Evolutionary conservation across 1,139 yeast genomes (phyloP).

Genomic region (Blastobotrys serpentis): DNA sequence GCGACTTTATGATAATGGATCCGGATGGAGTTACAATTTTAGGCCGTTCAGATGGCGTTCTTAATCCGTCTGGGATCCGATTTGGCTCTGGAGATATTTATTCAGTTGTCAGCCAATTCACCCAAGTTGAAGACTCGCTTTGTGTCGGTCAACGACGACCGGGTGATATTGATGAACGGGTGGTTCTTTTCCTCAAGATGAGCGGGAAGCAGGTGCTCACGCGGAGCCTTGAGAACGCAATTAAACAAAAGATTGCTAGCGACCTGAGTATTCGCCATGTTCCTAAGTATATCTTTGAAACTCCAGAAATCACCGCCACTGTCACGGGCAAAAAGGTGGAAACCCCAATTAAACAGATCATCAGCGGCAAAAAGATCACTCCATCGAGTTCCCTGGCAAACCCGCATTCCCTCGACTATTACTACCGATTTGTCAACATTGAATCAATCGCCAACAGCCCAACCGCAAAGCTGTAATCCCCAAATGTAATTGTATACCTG

Average conservation of each 20-base stretch:
- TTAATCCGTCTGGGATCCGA: conserved; percentile 9
- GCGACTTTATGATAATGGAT: conserved; percentile 2
- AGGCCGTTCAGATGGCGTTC: conserved; percentile 5
- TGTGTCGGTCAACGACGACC: conserved; percentile 7
- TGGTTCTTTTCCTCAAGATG: conserved; percentile 8
- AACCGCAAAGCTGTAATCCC: neutral
- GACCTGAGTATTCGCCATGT: conserved; percentile 7
- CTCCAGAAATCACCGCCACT: conserved; percentile 5
- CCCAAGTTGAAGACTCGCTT: conserved; percentile 1
- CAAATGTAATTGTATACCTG: neutral
- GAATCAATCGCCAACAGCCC: neutral
- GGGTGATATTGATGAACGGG: neutral
- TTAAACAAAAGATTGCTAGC: conserved; percentile 1
- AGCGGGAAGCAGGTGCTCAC: neutral
- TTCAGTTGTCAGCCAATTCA: conserved; percentile 1
- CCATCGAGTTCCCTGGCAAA: conserved; percentile 7
- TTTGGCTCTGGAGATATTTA: conserved; percentile 8
- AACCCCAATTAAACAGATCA: conserved; percentile 6
- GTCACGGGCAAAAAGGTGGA: conserved; percentile 9
- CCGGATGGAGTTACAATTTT: neutral
- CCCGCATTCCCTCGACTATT: conserved; percentile 7
- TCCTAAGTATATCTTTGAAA: conserved; percentile 6
- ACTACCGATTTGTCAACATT: conserved; percentile 6
- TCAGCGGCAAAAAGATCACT: conserved; percentile 6
- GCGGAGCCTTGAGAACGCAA: neutral